Evolutionary conservation across 2,329 filamentous ascomycete genomes (phyloP).

Genomic region (Neofusicoccum sp.): DNA sequence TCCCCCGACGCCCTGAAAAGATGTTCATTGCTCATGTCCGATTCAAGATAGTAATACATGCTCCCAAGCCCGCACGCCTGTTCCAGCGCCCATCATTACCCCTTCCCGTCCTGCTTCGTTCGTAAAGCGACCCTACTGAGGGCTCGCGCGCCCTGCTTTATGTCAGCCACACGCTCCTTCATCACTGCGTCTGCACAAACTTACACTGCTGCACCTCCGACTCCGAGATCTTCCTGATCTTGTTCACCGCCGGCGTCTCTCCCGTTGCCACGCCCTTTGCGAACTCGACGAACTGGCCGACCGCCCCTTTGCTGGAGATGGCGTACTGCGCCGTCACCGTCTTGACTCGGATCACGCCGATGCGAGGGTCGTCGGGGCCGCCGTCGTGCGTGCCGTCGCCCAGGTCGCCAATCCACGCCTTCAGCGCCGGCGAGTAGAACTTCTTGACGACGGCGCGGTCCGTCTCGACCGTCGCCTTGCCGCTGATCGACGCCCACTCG

Average conservation of each 20-base stretch:
- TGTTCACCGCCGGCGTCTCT: conserved; percentile 71
- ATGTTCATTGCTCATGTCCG: conserved; percentile 17
- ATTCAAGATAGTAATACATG: not conserved
- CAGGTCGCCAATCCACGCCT: conserved; percentile 85
- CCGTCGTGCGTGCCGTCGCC: conserved; percentile 80
- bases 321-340: conserved; percentile 73
- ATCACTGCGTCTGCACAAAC: not conserved
- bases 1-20: not conserved
- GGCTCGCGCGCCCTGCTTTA: conserved; percentile 17
- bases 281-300: conserved; percentile 69
- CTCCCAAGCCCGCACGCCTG: not conserved
- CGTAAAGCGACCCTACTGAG: conserved; percentile 8
- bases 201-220: conserved; percentile 56
- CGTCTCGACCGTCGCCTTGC: conserved; percentile 68
- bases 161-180: conserved; percentile 11
- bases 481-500: conserved; percentile 87
- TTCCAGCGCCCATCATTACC: not conserved
- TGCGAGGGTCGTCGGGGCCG: conserved; percentile 76
- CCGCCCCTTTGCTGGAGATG: conserved; percentile 61
- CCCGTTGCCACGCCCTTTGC: conserved; percentile 76
- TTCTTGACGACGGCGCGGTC: conserved; percentile 70
- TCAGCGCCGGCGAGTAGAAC: conserved; percentile 69
- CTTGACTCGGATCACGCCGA: conserved; percentile 78
- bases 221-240: conserved; percentile 71
- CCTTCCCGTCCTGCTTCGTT: not conserved